Base-by-base conservation (phyloP, 768 basidiomycete genomes). In the Podaxis sp. region DNA sequence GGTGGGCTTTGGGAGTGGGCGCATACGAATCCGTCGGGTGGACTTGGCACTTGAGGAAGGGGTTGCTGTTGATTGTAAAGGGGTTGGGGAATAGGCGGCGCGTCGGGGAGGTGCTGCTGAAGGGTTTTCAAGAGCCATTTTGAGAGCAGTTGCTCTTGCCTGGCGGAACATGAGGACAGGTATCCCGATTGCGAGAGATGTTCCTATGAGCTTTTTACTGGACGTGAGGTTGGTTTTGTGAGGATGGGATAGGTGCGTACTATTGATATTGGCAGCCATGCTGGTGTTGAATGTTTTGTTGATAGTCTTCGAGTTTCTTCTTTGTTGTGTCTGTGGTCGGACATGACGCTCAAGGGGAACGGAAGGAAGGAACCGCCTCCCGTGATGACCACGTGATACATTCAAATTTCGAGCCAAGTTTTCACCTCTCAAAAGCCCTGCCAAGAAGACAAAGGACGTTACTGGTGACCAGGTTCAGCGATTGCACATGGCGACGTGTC, bases 151-250 rank as follows among this genome's bases (percentile, higher is more conserved):
- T 19, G 62, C 67, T 25, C 41, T 55, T 33, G 19, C 76, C 71
- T 58, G 73, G 71, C 75, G 76, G 9, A 80, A 65, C 68, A 76
- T 68, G 33, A 77, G 62, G 0, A 78, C 65, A 3, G 77, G 77
- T 41, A 79, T 70, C 19, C 73, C 75, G 9, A 80, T 64, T 22
- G 72, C 72, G 12, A 74, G 55, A 47, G 67, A 70, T 2, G 75
- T 76, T 24, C 75, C 73, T 41, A 74, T 52, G 61, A 74, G 71
- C 73, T 76, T 19, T 19, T 13, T n/a, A 50, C 6, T 7, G 22
- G 19, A 22, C 19, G 24, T 25, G 24, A 8, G 13, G 11, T 13
- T 22, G 40, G 12, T 50, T 19, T 25, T 2, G 15, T 17, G 37
- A 22, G 29, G 57, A 8, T 11, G 36, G 37, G 15, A 22, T 3